Conservation (phyloP, 2,329 filamentous ascomycete species). For the Ophiostoma quercus region DNA sequence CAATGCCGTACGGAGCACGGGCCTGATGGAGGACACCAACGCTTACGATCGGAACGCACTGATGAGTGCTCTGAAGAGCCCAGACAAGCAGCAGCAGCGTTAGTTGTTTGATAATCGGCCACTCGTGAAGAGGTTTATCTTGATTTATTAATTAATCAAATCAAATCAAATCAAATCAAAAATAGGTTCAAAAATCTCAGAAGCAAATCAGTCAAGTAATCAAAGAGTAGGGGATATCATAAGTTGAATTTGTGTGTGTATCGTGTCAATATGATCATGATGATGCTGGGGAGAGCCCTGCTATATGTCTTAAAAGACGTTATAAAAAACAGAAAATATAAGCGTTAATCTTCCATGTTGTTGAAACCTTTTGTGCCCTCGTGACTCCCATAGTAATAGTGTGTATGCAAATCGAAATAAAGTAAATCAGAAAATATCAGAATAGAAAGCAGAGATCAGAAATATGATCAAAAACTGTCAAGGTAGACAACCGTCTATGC, state of each 20-base stretch:
- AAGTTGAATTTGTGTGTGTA: constrained; percentile 33
- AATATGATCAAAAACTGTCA: no score
- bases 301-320: not conserved
- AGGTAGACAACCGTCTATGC: constrained; percentile 22
- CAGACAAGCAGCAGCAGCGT: not conserved
- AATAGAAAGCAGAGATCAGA: not conserved
- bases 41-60: constrained; percentile 29
- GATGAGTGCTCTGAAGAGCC: constrained; percentile 26
- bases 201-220: not conserved
- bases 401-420: not conserved
- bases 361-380: constrained; percentile 31
- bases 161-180: not conserved
- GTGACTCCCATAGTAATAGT: constrained; percentile 7
- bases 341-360: constrained; percentile 28
- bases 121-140: not conserved
- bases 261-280: constrained; percentile 13
- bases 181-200: no score
- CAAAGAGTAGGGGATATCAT: constrained; percentile 29
- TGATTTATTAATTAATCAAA: not conserved
- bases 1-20: constrained; percentile 26
- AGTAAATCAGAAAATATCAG: not conserved
- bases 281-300: constrained; percentile 6
- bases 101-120: not conserved
- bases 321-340: constrained; percentile 15
- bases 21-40: constrained; percentile 27